Evolutionary conservation across 2,329 filamentous ascomycete species (phyloP), one percentile per base, ranked within the genome.

Genomic region (Dactylellina leptospora): DNA sequence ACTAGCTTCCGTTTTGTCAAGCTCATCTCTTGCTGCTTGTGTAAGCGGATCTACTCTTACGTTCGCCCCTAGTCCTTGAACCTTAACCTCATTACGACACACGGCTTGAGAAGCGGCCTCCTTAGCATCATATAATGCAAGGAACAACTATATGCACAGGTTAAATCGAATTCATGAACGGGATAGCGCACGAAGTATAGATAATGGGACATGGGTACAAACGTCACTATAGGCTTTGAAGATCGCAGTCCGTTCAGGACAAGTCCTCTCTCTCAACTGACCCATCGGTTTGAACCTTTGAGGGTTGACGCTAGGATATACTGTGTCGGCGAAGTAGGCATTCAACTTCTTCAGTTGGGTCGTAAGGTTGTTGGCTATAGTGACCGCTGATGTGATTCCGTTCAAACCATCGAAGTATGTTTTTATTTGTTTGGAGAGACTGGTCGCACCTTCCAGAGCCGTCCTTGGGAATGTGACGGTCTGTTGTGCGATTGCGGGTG

Each of bases 201-300:
- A n/a, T n/a, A n/a, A n/a, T n/a, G n/a, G n/a, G n/a, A n/a, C n/a
- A n/a, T 13, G 33, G 22, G 22, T 27, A 51, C 62, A 13, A 22
- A 68, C 62, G n/a, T 60, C 47, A 22, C 54, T 51, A 25, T 68
- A 68, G 1, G 54, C 53, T 22, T 20, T 33, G 13, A 68, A 45
- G 2, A 68, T 68, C n/a, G 9, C 45, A 27, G n/a, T 54, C 30
- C 62, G 27, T 23, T 68, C 53, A 1, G 23, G 1, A 23, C 62
- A 68, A 25, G 53, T 60, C 11, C 62, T 58, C 28, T 30, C 54
- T 22, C 53, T 51, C 11, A 60, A 9, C 23, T 30, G 42, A 11
- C 20, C 38, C 1, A 27, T 40, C 9, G 62, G 62, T 3, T 36
- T 33, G 18, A 60, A 68, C 11, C 54, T 47, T 20, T 68, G 62